Percentiles rank a stretch among this genome's conserved stretches.
Evolutionary conservation across 352 stramenopile species (phyloP).

Genomic region (Plasmopara halstedii): DNA sequence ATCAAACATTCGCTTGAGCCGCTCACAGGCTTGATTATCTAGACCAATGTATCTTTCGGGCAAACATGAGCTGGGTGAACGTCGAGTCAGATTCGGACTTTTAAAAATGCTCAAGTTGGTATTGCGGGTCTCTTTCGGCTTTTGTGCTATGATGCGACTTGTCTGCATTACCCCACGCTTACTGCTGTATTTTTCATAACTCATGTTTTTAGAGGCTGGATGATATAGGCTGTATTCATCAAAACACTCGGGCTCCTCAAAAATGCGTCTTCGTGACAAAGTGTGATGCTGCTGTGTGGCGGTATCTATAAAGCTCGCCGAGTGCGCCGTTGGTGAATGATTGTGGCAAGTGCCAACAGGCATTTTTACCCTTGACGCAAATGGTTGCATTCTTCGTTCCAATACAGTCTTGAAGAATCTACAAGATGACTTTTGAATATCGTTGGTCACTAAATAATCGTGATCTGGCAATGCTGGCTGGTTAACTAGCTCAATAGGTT

Average conservation of each 20-base stretch:
- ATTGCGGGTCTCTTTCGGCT: constrained; percentile 16
- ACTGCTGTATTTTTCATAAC: constrained; percentile 34
- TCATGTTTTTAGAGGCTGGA: constrained; percentile 38
- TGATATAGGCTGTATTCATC: constrained; percentile 79
- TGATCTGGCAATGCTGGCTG: constrained; percentile 9
- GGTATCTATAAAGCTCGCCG: constrained; percentile 7
- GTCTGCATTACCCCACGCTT: constrained; percentile 7
- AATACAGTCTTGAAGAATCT: constrained; percentile 1
- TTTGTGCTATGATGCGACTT: background rate
- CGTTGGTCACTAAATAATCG: background rate
- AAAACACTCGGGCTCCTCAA: constrained; percentile 49
- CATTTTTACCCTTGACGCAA: background rate
- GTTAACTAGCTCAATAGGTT: constrained; percentile 7
- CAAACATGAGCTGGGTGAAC: constrained; percentile 44
- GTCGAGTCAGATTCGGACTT: constrained; percentile 39
- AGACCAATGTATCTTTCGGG: constrained; percentile 73
- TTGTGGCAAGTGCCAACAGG: background rate
- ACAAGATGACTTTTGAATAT: constrained; percentile 17
- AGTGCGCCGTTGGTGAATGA: constrained; percentile 7
- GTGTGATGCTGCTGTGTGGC: background rate
- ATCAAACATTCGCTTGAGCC: constrained; percentile 68
- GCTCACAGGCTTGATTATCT: constrained; percentile 66
- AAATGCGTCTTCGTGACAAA: constrained; percentile 6
- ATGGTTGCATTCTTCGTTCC: constrained; percentile 6
- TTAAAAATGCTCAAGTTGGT: constrained; percentile 80